Evolutionary conservation across 768 basidiomycete species (phyloP), one percentile per base, ranked within the genome.

Genomic region (Chalciporus sphaerocephalus): DNA sequence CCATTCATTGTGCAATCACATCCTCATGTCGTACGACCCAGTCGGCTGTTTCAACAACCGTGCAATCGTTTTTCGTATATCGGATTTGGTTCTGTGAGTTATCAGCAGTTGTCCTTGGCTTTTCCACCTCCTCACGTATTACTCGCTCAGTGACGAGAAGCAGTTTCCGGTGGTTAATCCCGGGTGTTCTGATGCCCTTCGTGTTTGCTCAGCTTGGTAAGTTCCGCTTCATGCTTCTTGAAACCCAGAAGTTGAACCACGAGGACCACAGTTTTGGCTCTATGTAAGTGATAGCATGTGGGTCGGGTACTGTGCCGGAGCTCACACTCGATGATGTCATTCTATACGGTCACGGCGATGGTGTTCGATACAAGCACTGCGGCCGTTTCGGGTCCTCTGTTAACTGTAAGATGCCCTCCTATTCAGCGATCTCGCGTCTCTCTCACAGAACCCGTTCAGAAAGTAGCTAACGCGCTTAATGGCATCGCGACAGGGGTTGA

Each of bases 51-150:
- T 54, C 54, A 16, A 42, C 40, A 35, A 38, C 60, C 6, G 53
- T 58, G 23, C 56, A 60, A 34, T 53, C 54, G 17, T 59, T 54
- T 44, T 60, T 61, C 53, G 59, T 58, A 46, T 59, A 47, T 44
- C 54, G 57, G 12, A 54, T 62, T 32, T 60, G 54, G 60, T 47
- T 9, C 13, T 24, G 59, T 56, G 46, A 18, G 58, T 59, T 30
- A 24, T 38, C 25, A 2, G 2, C 7, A 27, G 5, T 12, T 8
- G 3, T 40, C 50, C 48, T 38, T 38, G 13, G 6, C 12, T 28
- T 35, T 12, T 13, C 24, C 13, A 12, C 25, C 34, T 44, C 20
- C 52, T 15, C n/a, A 32, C 30, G 30, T 32, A n/a, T 17, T 6
- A 6, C 41, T 5, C 3, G 6, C 21, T 41, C 20, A 59, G 56